Evolutionary conservation across 2,329 filamentous ascomycete species (phyloP).

Genomic region (Colletotrichum sp.): DNA sequence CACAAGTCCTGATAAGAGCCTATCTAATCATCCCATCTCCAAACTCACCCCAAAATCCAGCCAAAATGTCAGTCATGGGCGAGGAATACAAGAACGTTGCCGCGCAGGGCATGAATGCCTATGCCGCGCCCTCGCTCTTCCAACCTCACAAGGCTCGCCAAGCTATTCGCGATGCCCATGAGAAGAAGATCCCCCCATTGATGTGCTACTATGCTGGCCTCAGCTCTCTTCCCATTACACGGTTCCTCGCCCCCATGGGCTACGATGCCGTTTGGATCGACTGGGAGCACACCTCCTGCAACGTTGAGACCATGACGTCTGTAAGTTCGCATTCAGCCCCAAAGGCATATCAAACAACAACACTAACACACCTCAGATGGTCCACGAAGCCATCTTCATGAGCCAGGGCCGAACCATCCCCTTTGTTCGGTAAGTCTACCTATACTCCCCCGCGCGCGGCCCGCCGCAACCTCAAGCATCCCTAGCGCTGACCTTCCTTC

Average conservation of each 20-base stretch:
- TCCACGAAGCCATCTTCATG: slow-evolving; percentile 52
- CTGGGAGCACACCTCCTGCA: slow-evolving; percentile 52
- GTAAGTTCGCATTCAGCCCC: neutral
- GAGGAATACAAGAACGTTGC: slow-evolving; percentile 18
- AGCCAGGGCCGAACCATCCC: slow-evolving; percentile 49
- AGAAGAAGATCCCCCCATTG: slow-evolving; percentile 49
- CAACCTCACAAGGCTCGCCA: slow-evolving; percentile 50
- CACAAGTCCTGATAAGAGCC: neutral
- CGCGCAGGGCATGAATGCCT: slow-evolving; percentile 39
- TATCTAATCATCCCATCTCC: no score
- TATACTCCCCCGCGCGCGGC: neutral
- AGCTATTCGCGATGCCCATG: slow-evolving; percentile 50
- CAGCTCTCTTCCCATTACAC: slow-evolving; percentile 41
- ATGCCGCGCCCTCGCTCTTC: slow-evolving; percentile 48
- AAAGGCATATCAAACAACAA: neutral
- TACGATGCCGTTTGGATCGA: slow-evolving; percentile 51
- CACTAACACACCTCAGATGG: slow-evolving; percentile 33
- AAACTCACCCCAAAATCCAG: neutral
- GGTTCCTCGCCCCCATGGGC: slow-evolving; percentile 45
- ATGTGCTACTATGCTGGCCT: slow-evolving; percentile 47
- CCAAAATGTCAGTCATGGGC: slow-evolving; percentile 10
- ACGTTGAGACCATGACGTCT: slow-evolving; percentile 54
- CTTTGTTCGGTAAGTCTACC: slow-evolving; percentile 37
- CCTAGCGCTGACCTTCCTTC: neutral
- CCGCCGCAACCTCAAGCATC: neutral